Evolutionary conservation across 805 yeast species (phyloP), one percentile per base, ranked within the genome.

Genomic region (Myxozyma mucilagina): DNA sequence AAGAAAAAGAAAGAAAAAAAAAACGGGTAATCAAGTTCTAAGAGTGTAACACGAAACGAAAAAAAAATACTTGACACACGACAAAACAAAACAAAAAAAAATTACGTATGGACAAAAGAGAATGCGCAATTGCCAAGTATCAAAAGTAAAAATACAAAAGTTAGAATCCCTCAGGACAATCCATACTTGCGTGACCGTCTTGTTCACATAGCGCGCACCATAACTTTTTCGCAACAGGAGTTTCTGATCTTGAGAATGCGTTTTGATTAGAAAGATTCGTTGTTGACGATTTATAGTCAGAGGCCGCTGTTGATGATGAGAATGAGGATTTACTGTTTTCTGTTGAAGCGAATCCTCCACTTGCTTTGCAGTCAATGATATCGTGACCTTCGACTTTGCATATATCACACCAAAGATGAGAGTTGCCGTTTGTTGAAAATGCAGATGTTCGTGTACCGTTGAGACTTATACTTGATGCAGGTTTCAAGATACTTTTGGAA

Each of bases 121-220:
- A 16, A 6, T 41, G 14, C 20, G 16, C 45, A 16, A 29, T 43
- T 14, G 24, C 24, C 24, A 43, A 43, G 13, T 29, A 11, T 32
- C n/a, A n/a, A 14, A 47, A 34, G 51, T n/a, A 24, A 32, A n/a
- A 20, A 13, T 47, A 18, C 14, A 14, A 38, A 24, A 31, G 43
- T 53, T 16, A 53, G 20, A 53, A 44, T 36, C 57, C 57, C 71
- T 83, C 90, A 0, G 97, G 97, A 74, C 99, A 93, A 58, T 90
- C 90, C 35, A 86, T 78, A 65, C 94, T 87, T 51, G 85, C 86
- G 71, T 93, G 99, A 0, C 98, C 99, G 48, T 84, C 85, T 57
- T 90, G 78, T 72, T 93, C 98, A 75, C 99, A 93, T 56, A 90
- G 78, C 0, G 96, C 97, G 76, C 99, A 93, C 96, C 97, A 93